These are phyloP conservation scores for Wickerhamiella azymoides DNA, from an alignment of 805 yeast genomes.

Conservation along the genomic window DNA sequence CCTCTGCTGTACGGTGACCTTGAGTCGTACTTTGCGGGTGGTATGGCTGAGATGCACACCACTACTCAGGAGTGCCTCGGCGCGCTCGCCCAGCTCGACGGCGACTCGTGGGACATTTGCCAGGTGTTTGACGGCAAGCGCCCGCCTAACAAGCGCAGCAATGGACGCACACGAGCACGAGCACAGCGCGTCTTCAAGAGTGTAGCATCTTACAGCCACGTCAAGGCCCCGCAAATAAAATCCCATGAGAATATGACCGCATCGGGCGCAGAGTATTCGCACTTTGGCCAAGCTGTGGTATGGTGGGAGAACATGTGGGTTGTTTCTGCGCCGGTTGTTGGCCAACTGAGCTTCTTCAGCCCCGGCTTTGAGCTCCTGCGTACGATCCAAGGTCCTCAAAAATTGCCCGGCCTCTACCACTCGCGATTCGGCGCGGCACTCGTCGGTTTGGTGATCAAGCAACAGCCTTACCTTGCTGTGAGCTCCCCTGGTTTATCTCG, in stretches of 20 bases:
- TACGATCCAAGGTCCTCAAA: constrained; percentile 8
- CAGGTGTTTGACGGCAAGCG: constrained; percentile 23
- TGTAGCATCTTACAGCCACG: background rate
- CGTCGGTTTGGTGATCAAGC: constrained; percentile 22
- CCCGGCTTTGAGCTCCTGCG: constrained; percentile 1
- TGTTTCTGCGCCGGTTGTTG: constrained; percentile 16
- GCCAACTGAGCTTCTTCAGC: constrained; percentile 12
- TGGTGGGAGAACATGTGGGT: constrained; percentile 14
- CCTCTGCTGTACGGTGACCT: constrained; percentile 33
- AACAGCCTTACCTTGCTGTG: constrained; percentile 30
- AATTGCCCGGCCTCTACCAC: constrained; percentile 12
- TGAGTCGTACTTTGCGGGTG: constrained; percentile 40
- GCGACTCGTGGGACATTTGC: constrained; percentile 26
- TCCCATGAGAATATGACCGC: background rate
- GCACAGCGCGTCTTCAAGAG: background rate
- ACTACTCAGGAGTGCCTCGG: constrained; percentile 30
- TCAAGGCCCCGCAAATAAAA: background rate
- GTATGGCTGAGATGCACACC: constrained; percentile 34
- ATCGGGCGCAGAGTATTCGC: background rate
- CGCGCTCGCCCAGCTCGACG: constrained; percentile 11
- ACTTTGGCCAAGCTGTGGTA: constrained; percentile 10
- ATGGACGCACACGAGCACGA: background rate
- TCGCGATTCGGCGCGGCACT: constrained; percentile 33
- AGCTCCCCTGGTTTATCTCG: constrained; percentile 40
- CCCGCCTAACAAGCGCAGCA: constrained; percentile 10